Percentiles rank a stretch among this genome's conserved stretches.
These are phyloP conservation scores for Apiotrichum domesticum DNA, from an alignment of 1,284 basidiomycete genomes.

Conservation along the genomic window DNA sequence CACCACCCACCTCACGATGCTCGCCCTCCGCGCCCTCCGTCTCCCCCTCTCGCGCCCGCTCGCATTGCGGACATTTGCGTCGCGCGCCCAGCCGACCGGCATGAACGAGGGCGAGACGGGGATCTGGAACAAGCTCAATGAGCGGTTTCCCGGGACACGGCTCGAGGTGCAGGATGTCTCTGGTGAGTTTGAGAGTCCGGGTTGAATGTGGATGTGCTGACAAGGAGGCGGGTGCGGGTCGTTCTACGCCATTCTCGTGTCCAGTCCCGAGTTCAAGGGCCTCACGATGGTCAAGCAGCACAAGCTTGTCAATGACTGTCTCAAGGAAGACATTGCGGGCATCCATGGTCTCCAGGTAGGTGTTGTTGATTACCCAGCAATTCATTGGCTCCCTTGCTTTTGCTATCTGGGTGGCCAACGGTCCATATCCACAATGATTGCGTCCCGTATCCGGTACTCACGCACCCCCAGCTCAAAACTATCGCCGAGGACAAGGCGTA, in stretches of 20 bases:
- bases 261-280: constrained; percentile 77
- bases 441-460: no score
- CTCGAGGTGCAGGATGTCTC: constrained; percentile 83
- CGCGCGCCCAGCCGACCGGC: constrained; percentile 6
- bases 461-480: constrained; percentile 31
- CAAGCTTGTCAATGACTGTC: constrained; percentile 74
- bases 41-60: neutral
- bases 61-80: constrained; percentile 7
- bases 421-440: no score
- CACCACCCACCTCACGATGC: neutral
- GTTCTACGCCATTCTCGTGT: constrained; percentile 90
- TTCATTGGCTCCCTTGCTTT: neutral
- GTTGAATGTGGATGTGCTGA: neutral
- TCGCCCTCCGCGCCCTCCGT: constrained; percentile 2
- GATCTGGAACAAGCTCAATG: constrained; percentile 67
- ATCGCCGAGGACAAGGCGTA: constrained; percentile 28
- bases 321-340: constrained; percentile 83
- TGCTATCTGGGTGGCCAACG: no score
- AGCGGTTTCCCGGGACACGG: constrained; percentile 66
- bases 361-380: constrained; percentile 1
- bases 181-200: constrained; percentile 51
- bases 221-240: constrained; percentile 81
- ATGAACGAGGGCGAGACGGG: constrained; percentile 59
- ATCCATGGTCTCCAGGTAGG: constrained; percentile 92
- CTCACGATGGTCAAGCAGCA: constrained; percentile 89